These are phyloP conservation scores for Populus ilicifolia DNA, from an alignment of 345 rosid genomes.

Conservation along the genomic window DNA sequence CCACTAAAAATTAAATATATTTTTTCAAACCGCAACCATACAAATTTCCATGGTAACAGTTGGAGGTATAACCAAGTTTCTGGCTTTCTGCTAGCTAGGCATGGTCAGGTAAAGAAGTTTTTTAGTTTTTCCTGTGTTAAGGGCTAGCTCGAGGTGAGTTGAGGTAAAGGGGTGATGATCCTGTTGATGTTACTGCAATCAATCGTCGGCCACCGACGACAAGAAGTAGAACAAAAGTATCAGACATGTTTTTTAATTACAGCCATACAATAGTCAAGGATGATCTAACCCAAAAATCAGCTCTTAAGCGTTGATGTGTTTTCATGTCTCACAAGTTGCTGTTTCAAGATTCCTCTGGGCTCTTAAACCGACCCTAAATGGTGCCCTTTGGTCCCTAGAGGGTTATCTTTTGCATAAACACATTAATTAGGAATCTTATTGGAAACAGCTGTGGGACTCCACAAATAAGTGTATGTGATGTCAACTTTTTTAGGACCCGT, in stretches of 20 bases:
- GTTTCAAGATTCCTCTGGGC: background rate
- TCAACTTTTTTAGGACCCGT: constrained; percentile 4
- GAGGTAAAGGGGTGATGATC: background rate
- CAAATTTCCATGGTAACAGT: no score
- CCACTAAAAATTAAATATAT: no score
- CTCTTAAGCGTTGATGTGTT: background rate
- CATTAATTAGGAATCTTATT: background rate
- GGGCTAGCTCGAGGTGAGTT: background rate
- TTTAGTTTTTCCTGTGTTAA: background rate
- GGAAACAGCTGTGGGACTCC: constrained; percentile 6
- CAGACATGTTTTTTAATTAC: background rate
- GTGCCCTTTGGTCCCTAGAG: background rate
- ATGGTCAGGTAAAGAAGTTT: background rate
- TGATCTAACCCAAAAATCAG: constrained; percentile 5
- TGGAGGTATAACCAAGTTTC: background rate
- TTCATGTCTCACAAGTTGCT: background rate
- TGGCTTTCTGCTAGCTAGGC: background rate
- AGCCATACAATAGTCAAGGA: constrained; percentile 7
- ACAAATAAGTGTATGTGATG: background rate
- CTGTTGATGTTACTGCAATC: background rate
- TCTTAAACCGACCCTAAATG: background rate
- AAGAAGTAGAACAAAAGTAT: background rate
- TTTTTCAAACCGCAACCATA: no score
- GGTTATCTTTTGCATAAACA: background rate
- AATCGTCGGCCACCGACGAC: constrained; percentile 8